A percentile compares a stretch with the other conserved stretches of the same genome.
phyloP scores from a whole-genome alignment of 163 green algal species.

The Coccomyxa subellipsoidea region DNA sequence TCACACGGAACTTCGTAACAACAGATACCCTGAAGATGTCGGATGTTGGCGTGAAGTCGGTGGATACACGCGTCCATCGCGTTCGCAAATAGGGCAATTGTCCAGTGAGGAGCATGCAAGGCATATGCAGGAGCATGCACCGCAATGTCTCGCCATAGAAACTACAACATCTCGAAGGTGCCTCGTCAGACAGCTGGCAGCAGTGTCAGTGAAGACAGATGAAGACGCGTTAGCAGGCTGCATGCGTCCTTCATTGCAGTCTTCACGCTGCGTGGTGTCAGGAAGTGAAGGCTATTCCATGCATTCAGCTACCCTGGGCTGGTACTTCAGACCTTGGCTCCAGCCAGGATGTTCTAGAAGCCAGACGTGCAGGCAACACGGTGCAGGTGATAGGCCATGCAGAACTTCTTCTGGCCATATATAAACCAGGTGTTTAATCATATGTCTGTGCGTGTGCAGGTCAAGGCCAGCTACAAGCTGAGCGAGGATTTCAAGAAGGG shows the following conservation, averaged over 20 bases:
- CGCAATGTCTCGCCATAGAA: neutral
- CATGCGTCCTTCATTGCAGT: neutral
- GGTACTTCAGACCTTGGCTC: no score
- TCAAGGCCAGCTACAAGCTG: constrained; percentile 55
- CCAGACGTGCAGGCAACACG: no score
- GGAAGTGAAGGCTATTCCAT: no score
- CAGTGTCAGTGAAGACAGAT: neutral
- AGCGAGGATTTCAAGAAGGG: constrained; percentile 38
- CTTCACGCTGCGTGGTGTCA: no score
- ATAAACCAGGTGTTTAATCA: neutral
- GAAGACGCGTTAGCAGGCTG: neutral
- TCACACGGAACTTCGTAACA: neutral
- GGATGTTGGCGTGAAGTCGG: neutral
- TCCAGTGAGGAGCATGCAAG: neutral
- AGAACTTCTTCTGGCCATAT: no score
- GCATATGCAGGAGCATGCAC: neutral
- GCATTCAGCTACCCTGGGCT: no score
- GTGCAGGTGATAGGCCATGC: no score
- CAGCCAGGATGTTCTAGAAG: no score
- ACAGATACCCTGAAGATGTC: neutral
- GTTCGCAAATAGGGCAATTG: neutral
- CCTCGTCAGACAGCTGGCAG: neutral
- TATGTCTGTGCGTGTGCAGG: neutral
- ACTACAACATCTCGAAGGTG: neutral
- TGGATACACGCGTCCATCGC: neutral